Percentiles rank a stretch among this genome's conserved stretches.
Conservation (phyloP, 2,329 filamentous ascomycete species). For the Epichloe sylvatica region DNA sequence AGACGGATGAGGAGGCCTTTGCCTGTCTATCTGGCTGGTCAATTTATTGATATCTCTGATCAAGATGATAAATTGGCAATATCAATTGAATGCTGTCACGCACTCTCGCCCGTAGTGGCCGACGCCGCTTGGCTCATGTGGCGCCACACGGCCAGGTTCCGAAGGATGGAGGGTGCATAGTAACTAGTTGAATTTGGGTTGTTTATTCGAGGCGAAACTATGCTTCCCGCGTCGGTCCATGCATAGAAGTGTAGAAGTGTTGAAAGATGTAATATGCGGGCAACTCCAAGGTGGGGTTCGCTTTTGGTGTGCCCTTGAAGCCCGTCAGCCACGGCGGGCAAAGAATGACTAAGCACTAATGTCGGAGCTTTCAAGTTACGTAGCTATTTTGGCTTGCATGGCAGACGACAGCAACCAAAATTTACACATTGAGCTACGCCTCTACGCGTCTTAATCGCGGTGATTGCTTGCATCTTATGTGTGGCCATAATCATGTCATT, state of each 20-base stretch:
- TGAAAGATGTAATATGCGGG: no score
- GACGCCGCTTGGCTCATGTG: background rate
- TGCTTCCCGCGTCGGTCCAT: no score
- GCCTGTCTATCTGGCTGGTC: background rate
- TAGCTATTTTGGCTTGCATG: background rate
- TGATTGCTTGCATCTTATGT: no score
- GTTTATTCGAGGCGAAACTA: no score
- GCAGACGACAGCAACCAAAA: background rate
- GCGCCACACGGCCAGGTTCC: no score
- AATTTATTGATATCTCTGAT: background rate
- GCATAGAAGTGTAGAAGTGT: no score
- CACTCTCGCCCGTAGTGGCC: background rate
- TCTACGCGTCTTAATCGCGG: background rate
- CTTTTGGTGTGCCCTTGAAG: no score
- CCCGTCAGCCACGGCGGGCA: no score
- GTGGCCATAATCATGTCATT: conserved; percentile 1
- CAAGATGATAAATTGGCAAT: background rate
- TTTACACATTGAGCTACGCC: background rate
- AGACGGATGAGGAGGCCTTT: background rate
- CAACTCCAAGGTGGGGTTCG: no score
- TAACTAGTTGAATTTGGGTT: no score
- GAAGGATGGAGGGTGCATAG: no score
- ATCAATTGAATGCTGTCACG: background rate
- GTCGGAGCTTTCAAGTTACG: background rate
- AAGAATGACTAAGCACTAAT: conserved; percentile 3